Conservation (phyloP, 2,329 filamentous ascomycete genomes). For the Laburnicola sp. region DNA sequence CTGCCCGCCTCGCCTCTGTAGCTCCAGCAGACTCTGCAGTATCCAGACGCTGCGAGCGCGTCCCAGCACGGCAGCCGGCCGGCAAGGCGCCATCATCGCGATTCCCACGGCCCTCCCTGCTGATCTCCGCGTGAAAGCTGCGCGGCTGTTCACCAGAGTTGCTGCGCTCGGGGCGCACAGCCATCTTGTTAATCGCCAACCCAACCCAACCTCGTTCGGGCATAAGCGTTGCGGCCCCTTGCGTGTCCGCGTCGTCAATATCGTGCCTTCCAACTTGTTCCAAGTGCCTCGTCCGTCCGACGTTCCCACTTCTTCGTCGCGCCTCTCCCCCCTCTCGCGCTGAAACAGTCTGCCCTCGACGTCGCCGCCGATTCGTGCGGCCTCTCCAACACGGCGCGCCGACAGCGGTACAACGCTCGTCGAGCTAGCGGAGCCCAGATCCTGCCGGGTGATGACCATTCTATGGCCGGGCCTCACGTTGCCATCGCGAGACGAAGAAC, state of each 20-base stretch:
- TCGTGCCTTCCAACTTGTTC: no score
- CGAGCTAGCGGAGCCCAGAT: slow-evolving; percentile 6
- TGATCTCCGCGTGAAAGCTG: background rate
- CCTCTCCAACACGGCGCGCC: slow-evolving; percentile 5
- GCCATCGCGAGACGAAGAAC: slow-evolving; percentile 17
- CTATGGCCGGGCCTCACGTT: slow-evolving; percentile 26
- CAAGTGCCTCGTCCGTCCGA: no score
- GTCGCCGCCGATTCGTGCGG: slow-evolving; percentile 5
- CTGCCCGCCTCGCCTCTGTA: no score
- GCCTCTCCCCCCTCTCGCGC: slow-evolving; percentile 4
- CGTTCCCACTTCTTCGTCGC: background rate
- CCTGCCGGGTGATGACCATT: background rate
- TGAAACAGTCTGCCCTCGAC: slow-evolving; percentile 14
- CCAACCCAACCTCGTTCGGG: slow-evolving; percentile 6
- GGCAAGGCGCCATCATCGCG: no score
- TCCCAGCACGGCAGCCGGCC: no score
- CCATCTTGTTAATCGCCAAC: background rate
- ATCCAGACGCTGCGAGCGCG: no score
- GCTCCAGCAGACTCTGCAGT: no score
- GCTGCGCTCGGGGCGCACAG: slow-evolving; percentile 6
- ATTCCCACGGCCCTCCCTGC: no score
- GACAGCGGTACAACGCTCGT: slow-evolving; percentile 9
- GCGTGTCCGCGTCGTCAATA: background rate
- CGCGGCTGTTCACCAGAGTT: background rate
- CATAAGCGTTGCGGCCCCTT: slow-evolving; percentile 4